Evolutionary conservation across 139 green algal genomes (phyloP).

Genomic region (Chlorella sp.): DNA sequence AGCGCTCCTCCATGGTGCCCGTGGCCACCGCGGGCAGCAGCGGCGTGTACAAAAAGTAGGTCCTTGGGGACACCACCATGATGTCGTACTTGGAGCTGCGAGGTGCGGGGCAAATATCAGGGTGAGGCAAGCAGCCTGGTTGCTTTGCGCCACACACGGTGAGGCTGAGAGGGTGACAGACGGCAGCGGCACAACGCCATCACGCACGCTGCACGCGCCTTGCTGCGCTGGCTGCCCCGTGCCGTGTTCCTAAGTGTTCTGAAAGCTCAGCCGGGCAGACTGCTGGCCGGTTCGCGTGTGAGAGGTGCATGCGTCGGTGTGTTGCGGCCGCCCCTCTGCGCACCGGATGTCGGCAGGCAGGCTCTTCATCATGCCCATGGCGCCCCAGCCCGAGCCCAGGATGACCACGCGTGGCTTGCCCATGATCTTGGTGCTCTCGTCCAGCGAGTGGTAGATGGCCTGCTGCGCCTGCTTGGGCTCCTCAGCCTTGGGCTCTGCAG

Average conservation of each 20-base stretch:
- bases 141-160: neutral
- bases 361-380: constrained; percentile 75
- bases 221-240: neutral
- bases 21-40: constrained; percentile 84
- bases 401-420: constrained; percentile 65
- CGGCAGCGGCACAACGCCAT: neutral
- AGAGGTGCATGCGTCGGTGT: too few species aligned
- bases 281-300: neutral
- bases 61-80: constrained; percentile 77
- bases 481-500: too few species aligned
- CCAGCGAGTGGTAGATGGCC: constrained; percentile 6
- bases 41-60: constrained; percentile 98
- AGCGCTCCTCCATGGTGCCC: constrained; percentile 87
- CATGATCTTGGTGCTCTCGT: neutral
- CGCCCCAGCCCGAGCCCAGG: constrained; percentile 85
- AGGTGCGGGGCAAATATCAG: neutral
- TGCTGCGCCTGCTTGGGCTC: too few species aligned
- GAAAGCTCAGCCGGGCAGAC: neutral
- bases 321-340: neutral
- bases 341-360: constrained; percentile 53
- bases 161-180: neutral
- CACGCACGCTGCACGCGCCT: neutral
- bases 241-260: neutral
- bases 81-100: constrained; percentile 56
- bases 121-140: neutral